Conservation (phyloP, 75 land plant species). For the Ceratopteris richardii region DNA sequence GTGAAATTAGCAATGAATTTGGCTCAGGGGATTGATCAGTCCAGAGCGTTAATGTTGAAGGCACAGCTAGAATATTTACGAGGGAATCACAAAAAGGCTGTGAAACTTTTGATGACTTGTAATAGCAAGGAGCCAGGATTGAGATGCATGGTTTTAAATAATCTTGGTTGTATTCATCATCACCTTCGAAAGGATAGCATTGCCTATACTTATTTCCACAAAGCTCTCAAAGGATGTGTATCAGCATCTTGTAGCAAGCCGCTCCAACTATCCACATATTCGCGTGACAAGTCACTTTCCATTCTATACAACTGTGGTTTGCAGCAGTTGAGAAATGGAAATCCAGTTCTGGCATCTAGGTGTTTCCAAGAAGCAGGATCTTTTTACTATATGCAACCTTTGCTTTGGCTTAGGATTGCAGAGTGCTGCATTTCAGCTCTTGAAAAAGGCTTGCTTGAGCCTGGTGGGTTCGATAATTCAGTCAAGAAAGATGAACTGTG, state of each 20-base stretch:
- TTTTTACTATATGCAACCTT: conserved; percentile 56
- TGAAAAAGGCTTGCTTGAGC: conserved; percentile 63
- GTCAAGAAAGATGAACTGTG: conserved; percentile 30
- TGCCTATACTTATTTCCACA: conserved; percentile 52
- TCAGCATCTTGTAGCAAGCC: conserved; percentile 41
- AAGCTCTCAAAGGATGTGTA: conserved; percentile 42
- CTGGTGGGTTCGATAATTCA: neutral
- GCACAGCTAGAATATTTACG: conserved; percentile 91
- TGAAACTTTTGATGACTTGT: conserved; percentile 69
- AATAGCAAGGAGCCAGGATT: conserved; percentile 45
- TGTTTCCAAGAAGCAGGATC: conserved; percentile 66
- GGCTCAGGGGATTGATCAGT: conserved; percentile 64
- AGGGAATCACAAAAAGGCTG: conserved; percentile 80
- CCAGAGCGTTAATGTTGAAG: conserved; percentile 76
- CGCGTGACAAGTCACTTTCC: conserved; percentile 75
- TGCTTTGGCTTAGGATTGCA: conserved; percentile 84
- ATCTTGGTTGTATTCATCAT: conserved; percentile 85
- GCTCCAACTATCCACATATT: conserved; percentile 38
- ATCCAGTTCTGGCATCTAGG: conserved; percentile 69
- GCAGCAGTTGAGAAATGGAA: conserved; percentile 69
- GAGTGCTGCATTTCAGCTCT: conserved; percentile 82
- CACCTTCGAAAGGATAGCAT: conserved; percentile 54
- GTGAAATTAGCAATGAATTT: conserved; percentile 83
- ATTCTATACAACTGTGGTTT: conserved; percentile 85
- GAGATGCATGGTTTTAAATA: conserved; percentile 58